Evolutionary conservation across 2,329 filamentous ascomycete genomes (phyloP).

Genomic region (Botrytis porri): DNA sequence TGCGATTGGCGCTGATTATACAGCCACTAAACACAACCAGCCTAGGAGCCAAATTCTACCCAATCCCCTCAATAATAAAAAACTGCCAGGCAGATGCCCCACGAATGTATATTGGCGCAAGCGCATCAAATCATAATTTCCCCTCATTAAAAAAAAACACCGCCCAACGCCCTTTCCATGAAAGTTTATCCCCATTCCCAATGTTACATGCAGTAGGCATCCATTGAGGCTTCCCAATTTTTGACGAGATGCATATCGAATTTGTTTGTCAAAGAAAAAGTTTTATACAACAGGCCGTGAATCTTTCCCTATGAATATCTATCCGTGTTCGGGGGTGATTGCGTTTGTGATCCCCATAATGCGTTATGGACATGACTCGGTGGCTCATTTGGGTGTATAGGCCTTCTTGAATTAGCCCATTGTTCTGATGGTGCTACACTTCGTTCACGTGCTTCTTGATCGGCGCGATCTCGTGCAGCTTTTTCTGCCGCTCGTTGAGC

Average conservation of each 20-base stretch:
- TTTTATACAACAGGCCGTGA: conserved; percentile 15
- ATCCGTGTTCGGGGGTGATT: neutral
- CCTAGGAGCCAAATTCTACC: neutral
- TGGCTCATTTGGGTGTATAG: neutral
- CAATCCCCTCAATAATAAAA: neutral
- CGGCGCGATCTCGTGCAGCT: neutral
- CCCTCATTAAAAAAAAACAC: conserved; percentile 14
- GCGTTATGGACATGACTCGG: conserved; percentile 9
- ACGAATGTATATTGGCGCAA: conserved; percentile 13
- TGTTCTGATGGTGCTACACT: neutral
- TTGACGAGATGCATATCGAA: neutral
- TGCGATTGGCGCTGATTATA: neutral
- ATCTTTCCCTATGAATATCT: neutral
- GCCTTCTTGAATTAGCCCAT: conserved; percentile 3
- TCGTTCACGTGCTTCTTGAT: conserved; percentile 2
- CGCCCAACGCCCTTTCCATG: neutral
- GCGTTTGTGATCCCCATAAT: conserved; percentile 14
- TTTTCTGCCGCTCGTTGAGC: conserved; percentile 2
- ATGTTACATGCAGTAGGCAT: neutral
- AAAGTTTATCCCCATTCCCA: neutral
- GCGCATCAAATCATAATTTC: conserved; percentile 13
- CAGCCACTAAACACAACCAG: neutral
- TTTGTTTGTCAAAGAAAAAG: neutral
- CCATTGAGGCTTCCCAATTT: neutral
- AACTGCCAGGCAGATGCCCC: neutral